Evolutionary conservation across 2,329 filamentous ascomycete species (phyloP), one percentile per base, ranked within the genome.

Genomic region (Aciculosporium take): DNA sequence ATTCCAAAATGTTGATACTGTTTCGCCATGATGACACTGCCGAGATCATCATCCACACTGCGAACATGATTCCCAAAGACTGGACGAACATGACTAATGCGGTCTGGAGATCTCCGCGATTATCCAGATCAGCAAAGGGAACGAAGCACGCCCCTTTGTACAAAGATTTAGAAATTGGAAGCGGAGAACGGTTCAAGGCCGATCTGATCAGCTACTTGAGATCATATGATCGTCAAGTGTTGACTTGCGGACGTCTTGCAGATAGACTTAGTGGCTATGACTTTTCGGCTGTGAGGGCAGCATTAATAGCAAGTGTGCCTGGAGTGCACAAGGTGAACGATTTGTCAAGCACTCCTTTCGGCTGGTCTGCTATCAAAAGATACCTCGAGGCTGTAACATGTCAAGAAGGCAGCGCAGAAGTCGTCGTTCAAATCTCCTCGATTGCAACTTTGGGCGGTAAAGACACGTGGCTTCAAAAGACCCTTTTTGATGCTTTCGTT

Each of bases 61-160:
- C 87, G 15, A 94, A 94, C 51, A 86, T 94, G 81, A 89, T 94
- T n/a, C 55, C 70, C 4, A 77, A 79, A 42, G 87, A 94, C 57
- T 94, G 87, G 87, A 72, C 68, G 1, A 91, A 91, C 50, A 84
- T 94, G 82, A 83, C 79, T 1, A 86, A 94, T 56, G 85, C 76
- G 1, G 73, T 84, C 5, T 94, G 87, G 87, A 68, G 64, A 38
- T 89, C 84, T 0, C 84, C 84, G 1, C 55, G 74, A 1, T 72
- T 94, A 1, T 78, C 82, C 1, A 59, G 73, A 1, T 37, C 63
- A 7, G 20, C 13, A 5, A 29, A 37, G 18, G 30, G 10, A 10
- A 20, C 4, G 7, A 32, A 8, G n/a, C 3, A 5, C 18, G 2
- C 21, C 13, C 30, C 42, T 10, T 38, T 37, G 3, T 37, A 47